A percentile compares a stretch with the other conserved stretches of the same genome.
These are phyloP conservation scores for Podospora appendiculata DNA, from an alignment of 495 filamentous ascomycete genomes.

Conservation along the genomic window DNA sequence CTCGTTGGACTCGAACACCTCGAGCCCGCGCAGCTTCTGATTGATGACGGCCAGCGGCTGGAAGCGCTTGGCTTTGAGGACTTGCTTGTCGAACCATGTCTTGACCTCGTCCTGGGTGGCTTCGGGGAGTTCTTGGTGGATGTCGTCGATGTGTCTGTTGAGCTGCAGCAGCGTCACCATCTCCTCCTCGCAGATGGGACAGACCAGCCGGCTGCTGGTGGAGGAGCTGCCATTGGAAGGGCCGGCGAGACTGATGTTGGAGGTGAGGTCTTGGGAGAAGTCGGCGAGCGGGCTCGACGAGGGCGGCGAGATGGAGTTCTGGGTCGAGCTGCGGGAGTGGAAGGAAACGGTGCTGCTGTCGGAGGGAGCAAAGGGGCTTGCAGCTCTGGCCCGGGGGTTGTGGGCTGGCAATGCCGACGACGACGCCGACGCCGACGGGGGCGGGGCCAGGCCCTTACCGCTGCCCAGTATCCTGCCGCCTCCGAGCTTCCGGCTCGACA, in stretches of 20 bases:
- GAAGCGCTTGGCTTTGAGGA: constrained; percentile 91
- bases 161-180: constrained; percentile 92
- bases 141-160: constrained; percentile 92
- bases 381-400: constrained; percentile 13
- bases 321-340: constrained; percentile 26
- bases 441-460: constrained; percentile 67
- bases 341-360: constrained; percentile 47
- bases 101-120: constrained; percentile 94
- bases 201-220: constrained; percentile 56
- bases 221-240: constrained; percentile 28
- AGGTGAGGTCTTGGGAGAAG: constrained; percentile 36
- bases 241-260: constrained; percentile 40
- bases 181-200: constrained; percentile 94
- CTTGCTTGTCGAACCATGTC: constrained; percentile 95
- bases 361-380: constrained; percentile 41
- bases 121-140: constrained; percentile 87
- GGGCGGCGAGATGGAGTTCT: constrained; percentile 23
- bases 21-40: constrained; percentile 93
- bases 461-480: constrained; percentile 83
- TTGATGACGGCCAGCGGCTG: constrained; percentile 80
- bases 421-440: constrained; percentile 20
- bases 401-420: neutral
- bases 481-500: constrained; percentile 79
- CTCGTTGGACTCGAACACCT: constrained; percentile 96
- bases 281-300: constrained; percentile 33